phyloP scores from a whole-genome alignment of 2,329 filamentous ascomycete genomes.

The Aspergillus cejpii region DNA sequence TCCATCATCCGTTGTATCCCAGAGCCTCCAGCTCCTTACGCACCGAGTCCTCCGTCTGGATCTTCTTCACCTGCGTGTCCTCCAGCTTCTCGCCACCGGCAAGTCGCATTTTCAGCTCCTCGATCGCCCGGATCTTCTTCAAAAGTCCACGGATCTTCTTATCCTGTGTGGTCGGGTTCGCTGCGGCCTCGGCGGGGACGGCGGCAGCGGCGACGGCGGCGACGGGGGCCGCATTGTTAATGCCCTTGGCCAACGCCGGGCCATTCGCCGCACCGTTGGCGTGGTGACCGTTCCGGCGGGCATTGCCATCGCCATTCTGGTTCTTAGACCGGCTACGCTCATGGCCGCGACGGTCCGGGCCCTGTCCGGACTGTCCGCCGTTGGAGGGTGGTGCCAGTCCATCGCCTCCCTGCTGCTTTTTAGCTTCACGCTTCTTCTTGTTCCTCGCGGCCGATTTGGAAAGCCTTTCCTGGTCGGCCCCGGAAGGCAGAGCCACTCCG shows the following conservation, averaged over 20 bases:
- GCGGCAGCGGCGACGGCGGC: slow-evolving; percentile 23
- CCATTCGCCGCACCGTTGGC: slow-evolving; percentile 14
- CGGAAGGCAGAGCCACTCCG: slow-evolving; percentile 59
- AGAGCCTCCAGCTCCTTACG: slow-evolving; percentile 71
- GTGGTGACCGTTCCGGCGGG: slow-evolving; percentile 17
- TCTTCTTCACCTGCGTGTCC: slow-evolving; percentile 98
- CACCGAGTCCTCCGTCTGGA: slow-evolving; percentile 76
- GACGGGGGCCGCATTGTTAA: slow-evolving; percentile 23
- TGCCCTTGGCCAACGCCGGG: slow-evolving; percentile 28
- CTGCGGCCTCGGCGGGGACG: slow-evolving; percentile 12
- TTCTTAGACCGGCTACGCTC: slow-evolving; percentile 49
- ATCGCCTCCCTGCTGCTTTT: slow-evolving; percentile 82
- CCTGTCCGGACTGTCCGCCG: slow-evolving; percentile 34
- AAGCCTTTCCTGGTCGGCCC: slow-evolving; percentile 60
- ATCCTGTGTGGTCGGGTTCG: slow-evolving; percentile 62
- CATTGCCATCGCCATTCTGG: slow-evolving; percentile 36
- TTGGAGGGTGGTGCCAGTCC: slow-evolving; percentile 46
- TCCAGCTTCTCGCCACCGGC: slow-evolving; percentile 94
- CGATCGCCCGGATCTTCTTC: slow-evolving; percentile 97
- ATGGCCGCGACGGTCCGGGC: slow-evolving; percentile 59
- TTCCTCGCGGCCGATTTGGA: slow-evolving; percentile 88
- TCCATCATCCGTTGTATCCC: slow-evolving; percentile 40
- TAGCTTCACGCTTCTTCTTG: slow-evolving; percentile 95
- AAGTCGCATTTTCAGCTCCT: slow-evolving; percentile 94
- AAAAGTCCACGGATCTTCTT: slow-evolving; percentile 91